These are phyloP conservation scores for Backusella liffmaniae DNA, from an alignment of 192 early-diverging fungal genomes.

Conservation along the genomic window DNA sequence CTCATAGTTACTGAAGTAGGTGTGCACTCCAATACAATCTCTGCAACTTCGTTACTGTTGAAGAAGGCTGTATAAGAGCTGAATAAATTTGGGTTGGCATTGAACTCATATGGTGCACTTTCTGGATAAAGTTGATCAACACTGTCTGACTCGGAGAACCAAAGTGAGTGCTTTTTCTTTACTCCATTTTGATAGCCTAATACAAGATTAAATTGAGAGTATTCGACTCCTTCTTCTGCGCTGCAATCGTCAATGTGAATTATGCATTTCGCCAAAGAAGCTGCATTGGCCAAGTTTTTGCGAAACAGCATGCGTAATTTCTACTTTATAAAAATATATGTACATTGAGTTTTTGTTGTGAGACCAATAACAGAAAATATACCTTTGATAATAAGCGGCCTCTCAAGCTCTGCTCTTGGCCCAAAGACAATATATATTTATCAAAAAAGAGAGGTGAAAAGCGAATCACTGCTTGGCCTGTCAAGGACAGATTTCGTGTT, in stretches of 20 bases:
- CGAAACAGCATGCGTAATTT: neutral
- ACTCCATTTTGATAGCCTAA: neutral
- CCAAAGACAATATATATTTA: neutral
- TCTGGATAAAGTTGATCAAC: neutral
- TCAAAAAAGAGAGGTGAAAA: constrained; percentile 2
- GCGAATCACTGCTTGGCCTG: constrained; percentile 11
- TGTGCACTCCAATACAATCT: neutral
- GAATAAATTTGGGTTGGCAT: neutral
- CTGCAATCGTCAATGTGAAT: constrained; percentile 2
- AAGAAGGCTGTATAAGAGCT: neutral
- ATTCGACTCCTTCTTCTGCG: neutral
- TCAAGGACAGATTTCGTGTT: constrained; percentile 2
- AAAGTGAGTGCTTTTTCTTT: neutral
- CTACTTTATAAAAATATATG: neutral
- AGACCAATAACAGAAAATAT: neutral
- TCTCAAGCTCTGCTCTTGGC: neutral
- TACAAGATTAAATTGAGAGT: neutral
- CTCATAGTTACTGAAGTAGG: neutral
- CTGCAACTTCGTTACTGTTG: neutral
- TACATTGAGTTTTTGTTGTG: neutral
- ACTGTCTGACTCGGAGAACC: neutral
- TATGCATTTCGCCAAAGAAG: neutral
- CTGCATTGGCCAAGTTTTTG: neutral
- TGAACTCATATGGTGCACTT: neutral
- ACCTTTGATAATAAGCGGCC: constrained; percentile 1